Evolutionary conservation across 345 rosid genomes (phyloP), one percentile per base, ranked within the genome.

Genomic region (Linum trigynum): DNA sequence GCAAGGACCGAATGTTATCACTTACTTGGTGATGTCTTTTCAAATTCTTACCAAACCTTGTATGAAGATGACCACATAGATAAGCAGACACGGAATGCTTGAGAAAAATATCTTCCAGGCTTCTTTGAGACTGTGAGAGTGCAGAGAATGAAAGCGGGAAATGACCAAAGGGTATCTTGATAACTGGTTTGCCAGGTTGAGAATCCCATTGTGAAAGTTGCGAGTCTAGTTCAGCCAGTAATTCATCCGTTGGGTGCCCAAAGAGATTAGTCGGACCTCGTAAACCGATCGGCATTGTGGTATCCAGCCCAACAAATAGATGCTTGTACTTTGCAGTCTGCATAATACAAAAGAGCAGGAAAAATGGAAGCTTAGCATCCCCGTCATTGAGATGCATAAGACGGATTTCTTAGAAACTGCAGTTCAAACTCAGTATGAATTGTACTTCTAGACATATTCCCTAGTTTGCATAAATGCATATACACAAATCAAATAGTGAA

Each of bases 191-290:
- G 68, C 79, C 60, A 17, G 85, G 59, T 58, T 73, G 77, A 58
- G 82, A 70, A 67, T 88, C 85, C 97, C 96, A 88, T 67, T 84
- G 92, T 5, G 97, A 88, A 23, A 94, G 80, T 56, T 84, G 80
- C 3, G 76, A 70, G 76, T 84, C 95, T 3, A 90, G 71, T 66
- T 81, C 77, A 57, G 72, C 69, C 65, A 94, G 75, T 62, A 94
- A 78, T 64, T 90, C 77, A 57, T 88, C 95, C 16, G 96, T 82
- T 68, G 97, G 99, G 74, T 94, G 99, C 5, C 97, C 97, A 63
- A 90, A 86, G 69, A 94, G 88, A 80, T 90, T 90, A 37, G 97
- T 94, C n/a, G 97, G 97, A 32, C 99, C 92, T 17, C 99, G 86
- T 67, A 88, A 62, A 39, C 99, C 97, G 68, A 86, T 76, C 45